Conservation (phyloP, 371 early-diverging fungal genomes). For the Haplosporangium sp. region DNA sequence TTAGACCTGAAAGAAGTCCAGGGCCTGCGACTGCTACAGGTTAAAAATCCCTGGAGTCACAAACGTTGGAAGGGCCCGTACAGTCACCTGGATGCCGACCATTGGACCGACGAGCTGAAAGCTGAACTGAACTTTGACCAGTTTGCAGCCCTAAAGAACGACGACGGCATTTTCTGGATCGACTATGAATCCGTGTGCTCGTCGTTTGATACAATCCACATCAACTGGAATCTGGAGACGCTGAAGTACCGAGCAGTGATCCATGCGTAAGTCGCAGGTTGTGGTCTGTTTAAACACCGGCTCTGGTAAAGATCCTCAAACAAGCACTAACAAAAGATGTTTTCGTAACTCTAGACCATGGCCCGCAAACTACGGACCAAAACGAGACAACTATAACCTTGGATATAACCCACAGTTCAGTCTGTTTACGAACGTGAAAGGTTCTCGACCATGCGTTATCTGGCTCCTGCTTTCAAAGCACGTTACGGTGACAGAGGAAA, state of each 20-base stretch:
- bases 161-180: conserved; percentile 84
- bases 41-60: conserved; percentile 94
- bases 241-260: conserved; percentile 51
- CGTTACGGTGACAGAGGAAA: conserved; percentile 81
- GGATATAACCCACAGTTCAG: conserved; percentile 86
- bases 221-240: conserved; percentile 85
- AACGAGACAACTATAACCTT: conserved; percentile 74
- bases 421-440: conserved; percentile 66
- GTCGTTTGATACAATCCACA: conserved; percentile 85
- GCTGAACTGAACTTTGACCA: conserved; percentile 78
- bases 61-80: conserved; percentile 87
- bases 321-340: too few species aligned
- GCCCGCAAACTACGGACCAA: conserved; percentile 71
- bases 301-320: too few species aligned
- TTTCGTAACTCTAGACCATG: conserved; percentile 59
- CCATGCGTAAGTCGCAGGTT: conserved; percentile 55
- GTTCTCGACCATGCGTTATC: conserved; percentile 68
- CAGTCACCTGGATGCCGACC: conserved; percentile 75
- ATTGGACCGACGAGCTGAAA: conserved; percentile 81
- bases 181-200: conserved; percentile 83
- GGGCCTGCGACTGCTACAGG: conserved; percentile 60
- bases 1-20: conserved; percentile 64
- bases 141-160: conserved; percentile 61
- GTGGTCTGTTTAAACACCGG: too few species aligned
- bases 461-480: conserved; percentile 89